Evolutionary conservation across 2,329 filamentous ascomycete genomes (phyloP).

Genomic region (Waltergamsia citrina): DNA sequence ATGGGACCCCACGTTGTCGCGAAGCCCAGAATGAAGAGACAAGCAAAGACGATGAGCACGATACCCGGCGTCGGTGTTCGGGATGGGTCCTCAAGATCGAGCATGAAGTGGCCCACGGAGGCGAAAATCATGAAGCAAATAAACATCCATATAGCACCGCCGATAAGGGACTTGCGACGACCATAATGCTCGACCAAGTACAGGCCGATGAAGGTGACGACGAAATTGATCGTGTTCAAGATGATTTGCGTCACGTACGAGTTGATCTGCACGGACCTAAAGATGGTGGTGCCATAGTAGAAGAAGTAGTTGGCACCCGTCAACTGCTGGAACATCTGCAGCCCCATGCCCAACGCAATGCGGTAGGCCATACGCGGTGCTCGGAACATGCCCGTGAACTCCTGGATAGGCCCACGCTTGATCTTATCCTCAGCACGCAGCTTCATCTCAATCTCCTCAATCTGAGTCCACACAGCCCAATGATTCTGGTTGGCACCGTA

Average conservation of each 20-base stretch:
- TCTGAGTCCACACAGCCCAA: slow-evolving; percentile 34
- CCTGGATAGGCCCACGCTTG: slow-evolving; percentile 28
- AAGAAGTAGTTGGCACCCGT: slow-evolving; percentile 58
- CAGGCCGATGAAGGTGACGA: slow-evolving; percentile 57
- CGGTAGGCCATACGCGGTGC: slow-evolving; percentile 56
- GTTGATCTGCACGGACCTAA: slow-evolving; percentile 36
- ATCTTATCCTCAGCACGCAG: slow-evolving; percentile 34
- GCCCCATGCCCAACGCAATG: slow-evolving; percentile 46
- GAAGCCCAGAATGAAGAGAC: slow-evolving; percentile 55
- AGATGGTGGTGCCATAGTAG: slow-evolving; percentile 50
- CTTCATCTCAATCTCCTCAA: slow-evolving; percentile 44
- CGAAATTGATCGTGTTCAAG: slow-evolving; percentile 57
- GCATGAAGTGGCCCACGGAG: slow-evolving; percentile 39
- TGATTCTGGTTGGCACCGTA: slow-evolving; percentile 34
- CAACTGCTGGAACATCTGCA: slow-evolving; percentile 60
- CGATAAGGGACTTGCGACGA: slow-evolving; percentile 52
- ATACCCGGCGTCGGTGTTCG: slow-evolving; percentile 36
- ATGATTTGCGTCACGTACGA: slow-evolving; percentile 61
- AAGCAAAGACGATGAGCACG: slow-evolving; percentile 54
- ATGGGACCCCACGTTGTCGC: slow-evolving; percentile 60
- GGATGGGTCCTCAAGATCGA: slow-evolving; percentile 23
- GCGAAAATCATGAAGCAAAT: slow-evolving; percentile 51
- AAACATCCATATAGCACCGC: slow-evolving; percentile 52
- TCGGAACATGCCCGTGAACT: slow-evolving; percentile 51
- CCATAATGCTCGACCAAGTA: slow-evolving; percentile 62